phyloP scores from a whole-genome alignment of 768 basidiomycete species.

The Collybia mongolica region DNA sequence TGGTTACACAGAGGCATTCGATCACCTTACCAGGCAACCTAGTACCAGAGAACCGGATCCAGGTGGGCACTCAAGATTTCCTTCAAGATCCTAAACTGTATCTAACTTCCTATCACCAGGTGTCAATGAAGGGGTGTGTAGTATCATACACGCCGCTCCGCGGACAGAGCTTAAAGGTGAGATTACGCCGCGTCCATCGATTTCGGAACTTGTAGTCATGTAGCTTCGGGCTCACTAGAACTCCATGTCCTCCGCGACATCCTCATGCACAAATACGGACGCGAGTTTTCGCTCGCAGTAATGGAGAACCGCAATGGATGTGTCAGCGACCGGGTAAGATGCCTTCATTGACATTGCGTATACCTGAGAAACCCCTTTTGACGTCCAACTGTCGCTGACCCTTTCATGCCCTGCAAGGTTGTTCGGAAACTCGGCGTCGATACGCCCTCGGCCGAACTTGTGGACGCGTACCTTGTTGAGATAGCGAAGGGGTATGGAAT shows the following conservation, averaged over 20 bases:
- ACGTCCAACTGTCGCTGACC: background rate
- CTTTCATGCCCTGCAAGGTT: constrained; percentile 45
- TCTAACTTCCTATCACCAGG: constrained; percentile 20
- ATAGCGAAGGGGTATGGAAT: constrained; percentile 88
- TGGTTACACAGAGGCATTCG: constrained; percentile 7
- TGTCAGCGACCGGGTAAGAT: constrained; percentile 80
- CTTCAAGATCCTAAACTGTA: background rate
- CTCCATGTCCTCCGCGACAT: constrained; percentile 89
- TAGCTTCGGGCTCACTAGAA: constrained; percentile 44
- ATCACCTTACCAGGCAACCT: constrained; percentile 12
- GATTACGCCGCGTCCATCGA: background rate
- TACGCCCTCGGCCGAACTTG: constrained; percentile 71
- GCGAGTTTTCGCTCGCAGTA: constrained; percentile 82
- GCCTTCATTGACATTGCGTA: background rate
- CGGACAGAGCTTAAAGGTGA: constrained; percentile 87
- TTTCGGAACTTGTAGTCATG: too few species aligned
- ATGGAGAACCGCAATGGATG: constrained; percentile 82
- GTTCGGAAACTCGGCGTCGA: constrained; percentile 67
- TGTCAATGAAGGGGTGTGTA: constrained; percentile 77
- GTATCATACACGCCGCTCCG: constrained; percentile 88
- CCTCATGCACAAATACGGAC: constrained; percentile 94
- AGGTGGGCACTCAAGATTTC: constrained; percentile 30
- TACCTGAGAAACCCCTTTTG: too few species aligned
- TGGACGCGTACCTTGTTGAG: constrained; percentile 86
- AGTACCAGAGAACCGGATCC: constrained; percentile 86